Base-by-base conservation (phyloP, 192 early-diverging fungal genomes). In the Kappamyces sp. region DNA sequence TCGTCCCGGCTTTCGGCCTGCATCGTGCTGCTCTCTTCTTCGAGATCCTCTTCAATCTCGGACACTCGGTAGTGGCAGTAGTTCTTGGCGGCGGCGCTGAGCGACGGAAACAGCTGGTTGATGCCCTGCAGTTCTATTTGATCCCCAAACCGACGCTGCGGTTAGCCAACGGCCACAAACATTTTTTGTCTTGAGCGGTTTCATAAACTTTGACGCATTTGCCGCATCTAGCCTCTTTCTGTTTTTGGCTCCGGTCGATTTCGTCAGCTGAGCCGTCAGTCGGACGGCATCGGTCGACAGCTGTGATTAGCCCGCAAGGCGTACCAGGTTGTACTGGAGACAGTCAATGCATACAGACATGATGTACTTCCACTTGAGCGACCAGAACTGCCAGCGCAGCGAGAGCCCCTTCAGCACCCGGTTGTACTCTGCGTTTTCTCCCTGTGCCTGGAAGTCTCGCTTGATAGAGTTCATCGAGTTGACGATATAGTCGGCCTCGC, bases 401-500 rank as follows among this genome's bases (percentile, higher is more conserved):
- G 31, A 3, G 3, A 82, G 41, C 40, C 72, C 71, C 9, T 55
- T 51, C 44, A 71, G 61, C 2, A 75, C 72, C 10, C 63, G 41
- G 8, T 42, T 61, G 50, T 65, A 74, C 15, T 82, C 79, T 3
- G 71, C 66, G 23, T 61, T 65, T 5, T 40, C 23, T 5, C 79
- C 79, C 39, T 73, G 72, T 37, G 73, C 65, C 3, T 55, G 50
- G 10, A 82, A 32, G 49, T 82, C 79, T 65, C 71, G 69, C 58
- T 82, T 82, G 6, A 82, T 66, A 6, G 52, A 40, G 5, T 50
- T 66, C 59, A 82, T 64, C 31, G 68, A 59, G 32, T 69, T 72
- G 15, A 73, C 68, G 31, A 76, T 64, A 55, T 78, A 82, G 40
- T 82, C 79, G 1, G 74, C 73, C 49, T 76, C 73, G 32, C 79